Conservation (phyloP, 2,329 filamentous ascomycete genomes). For the Graphium sp. region DNA sequence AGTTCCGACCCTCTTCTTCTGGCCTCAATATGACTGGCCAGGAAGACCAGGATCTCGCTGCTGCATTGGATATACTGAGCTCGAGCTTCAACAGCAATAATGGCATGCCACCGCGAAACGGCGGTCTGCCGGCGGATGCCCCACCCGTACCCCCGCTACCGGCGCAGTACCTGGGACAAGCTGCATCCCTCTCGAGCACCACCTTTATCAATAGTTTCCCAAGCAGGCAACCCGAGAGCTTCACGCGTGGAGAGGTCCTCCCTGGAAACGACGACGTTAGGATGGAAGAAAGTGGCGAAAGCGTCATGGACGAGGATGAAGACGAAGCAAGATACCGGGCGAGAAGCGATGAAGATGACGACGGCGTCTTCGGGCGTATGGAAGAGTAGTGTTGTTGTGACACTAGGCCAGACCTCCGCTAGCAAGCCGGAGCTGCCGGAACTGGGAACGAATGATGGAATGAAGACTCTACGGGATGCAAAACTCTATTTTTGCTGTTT, state of each 20-base stretch:
- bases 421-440: too few species aligned
- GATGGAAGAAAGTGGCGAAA: constrained; percentile 50
- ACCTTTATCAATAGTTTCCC: constrained; percentile 49
- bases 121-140: constrained; percentile 50
- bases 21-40: constrained; percentile 60
- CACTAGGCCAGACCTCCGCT: too few species aligned
- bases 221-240: constrained; percentile 44
- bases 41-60: constrained; percentile 75
- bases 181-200: constrained; percentile 35
- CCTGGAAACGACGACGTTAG: constrained; percentile 39
- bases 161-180: constrained; percentile 55
- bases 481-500: constrained; percentile 17
- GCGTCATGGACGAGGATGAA: constrained; percentile 49
- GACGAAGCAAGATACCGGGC: constrained; percentile 43
- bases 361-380: constrained; percentile 92
- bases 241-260: constrained; percentile 41
- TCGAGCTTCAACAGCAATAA: constrained; percentile 73
- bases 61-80: constrained; percentile 76
- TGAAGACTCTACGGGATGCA: constrained; percentile 9
- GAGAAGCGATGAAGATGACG: constrained; percentile 76
- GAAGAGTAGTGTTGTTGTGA: too few species aligned
- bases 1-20: constrained; percentile 63
- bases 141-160: constrained; percentile 82
- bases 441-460: too few species aligned
- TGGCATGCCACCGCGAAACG: constrained; percentile 30